Percentiles rank a stretch among this genome's conserved stretches.
Conservation (phyloP, 441 rosid species). For the Eugenia klotzschiana region DNA sequence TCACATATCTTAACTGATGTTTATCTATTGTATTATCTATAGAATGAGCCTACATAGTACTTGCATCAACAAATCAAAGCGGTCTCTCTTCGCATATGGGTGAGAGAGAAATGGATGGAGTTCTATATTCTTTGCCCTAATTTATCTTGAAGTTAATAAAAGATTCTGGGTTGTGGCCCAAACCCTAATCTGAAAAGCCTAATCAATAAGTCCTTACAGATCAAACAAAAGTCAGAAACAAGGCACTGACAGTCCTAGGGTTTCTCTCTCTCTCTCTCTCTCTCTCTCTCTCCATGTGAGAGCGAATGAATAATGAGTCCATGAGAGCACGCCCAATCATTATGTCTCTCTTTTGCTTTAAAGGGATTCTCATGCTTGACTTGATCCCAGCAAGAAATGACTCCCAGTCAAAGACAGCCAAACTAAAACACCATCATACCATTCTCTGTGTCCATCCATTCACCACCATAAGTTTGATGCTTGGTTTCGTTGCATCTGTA, state of each 20-base stretch:
- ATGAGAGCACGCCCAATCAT: slow-evolving; percentile 57
- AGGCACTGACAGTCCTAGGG: not conserved
- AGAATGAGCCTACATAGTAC: not conserved
- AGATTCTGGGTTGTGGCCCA: not conserved
- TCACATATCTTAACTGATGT: not conserved
- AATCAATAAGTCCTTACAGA: not conserved
- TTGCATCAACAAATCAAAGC: not conserved
- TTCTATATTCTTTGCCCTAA: not conserved
- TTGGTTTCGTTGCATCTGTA: not conserved
- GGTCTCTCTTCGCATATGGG: not conserved
- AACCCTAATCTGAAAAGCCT: not conserved
- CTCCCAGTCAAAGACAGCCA: not conserved
- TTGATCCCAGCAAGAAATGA: slow-evolving; percentile 12
- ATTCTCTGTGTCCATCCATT: not conserved
- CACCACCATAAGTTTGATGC: not conserved
- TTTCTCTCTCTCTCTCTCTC: not conserved
- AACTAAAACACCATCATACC: not conserved
- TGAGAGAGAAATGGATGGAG: not conserved
- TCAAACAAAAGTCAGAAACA: not conserved
- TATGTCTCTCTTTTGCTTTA: slow-evolving; percentile 38
- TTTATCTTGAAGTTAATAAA: not conserved
- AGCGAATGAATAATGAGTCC: slow-evolving; percentile 16
- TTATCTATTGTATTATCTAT: not conserved
- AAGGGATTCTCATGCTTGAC: slow-evolving; percentile 25
- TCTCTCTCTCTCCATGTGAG: not conserved